Base-by-base conservation (phyloP, 768 basidiomycete genomes). In the Rhodotorula sphaerocarpa region DNA sequence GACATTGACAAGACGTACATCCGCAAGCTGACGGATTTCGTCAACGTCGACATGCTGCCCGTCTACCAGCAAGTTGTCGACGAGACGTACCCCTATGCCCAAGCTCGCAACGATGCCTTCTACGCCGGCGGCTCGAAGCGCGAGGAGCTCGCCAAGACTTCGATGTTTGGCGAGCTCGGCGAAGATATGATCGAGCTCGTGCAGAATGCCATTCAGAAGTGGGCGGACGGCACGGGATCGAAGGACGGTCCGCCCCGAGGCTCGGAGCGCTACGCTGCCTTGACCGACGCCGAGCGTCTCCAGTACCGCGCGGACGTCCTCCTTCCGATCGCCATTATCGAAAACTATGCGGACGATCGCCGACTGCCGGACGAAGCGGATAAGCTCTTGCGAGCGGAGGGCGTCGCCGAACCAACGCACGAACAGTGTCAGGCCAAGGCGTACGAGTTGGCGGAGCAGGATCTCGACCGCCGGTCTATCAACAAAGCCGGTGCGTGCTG, bases 301-400 rank as follows among this genome's bases (percentile, higher is more conserved):
- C 27, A 34, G 16, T 65, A 55, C 47, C 20, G 34, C 42, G 57
- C 47, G 31, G 63, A 65, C 48, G 57, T 65, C 10, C 47, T 65
- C 21, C 57, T 65, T 4, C 31, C 63, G 2, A 44, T 41, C n/a
- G 41, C 47, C 0, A 36, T 56, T n/a, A 20, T 55, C 15, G 47
- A 50, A n/a, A 65, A 65, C 54, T 55, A 45, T 47, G n/a, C 31
- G 42, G 63, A 55, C 33, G 63, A 65, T 28, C 23, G 27, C 2
- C 39, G 4, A 9, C 27, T 59, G 21, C 30, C 20, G 11, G 36
- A 50, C 6, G 27, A 31, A 10, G 63, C 31, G 3, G 34, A 34
- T n/a, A 27, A 59, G 41, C 28, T 41, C 7, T 20, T 50, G 14
- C 21, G 33, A 30, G 25, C 25, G 27, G 23, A 27, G 2, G 57